phyloP scores from a whole-genome alignment of 805 yeast genomes.

The Metschnikowia sp. region DNA sequence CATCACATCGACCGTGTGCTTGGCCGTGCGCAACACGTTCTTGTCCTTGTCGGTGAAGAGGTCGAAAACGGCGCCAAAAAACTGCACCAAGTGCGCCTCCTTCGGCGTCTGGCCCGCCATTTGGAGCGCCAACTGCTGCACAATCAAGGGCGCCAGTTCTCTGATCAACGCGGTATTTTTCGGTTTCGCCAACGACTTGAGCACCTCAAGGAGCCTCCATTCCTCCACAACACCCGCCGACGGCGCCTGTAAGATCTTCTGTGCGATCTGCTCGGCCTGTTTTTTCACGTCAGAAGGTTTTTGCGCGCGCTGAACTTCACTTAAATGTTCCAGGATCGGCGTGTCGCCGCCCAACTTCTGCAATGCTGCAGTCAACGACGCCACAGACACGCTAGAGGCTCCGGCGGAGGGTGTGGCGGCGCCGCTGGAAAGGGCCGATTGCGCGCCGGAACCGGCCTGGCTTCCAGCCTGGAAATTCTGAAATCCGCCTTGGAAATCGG shows the following conservation, averaged over 20 bases:
- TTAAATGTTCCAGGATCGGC: slow-evolving; percentile 63
- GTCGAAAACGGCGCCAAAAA: slow-evolving; percentile 65
- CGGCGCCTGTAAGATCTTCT: slow-evolving; percentile 42
- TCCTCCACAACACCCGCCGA: slow-evolving; percentile 45
- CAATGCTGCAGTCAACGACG: slow-evolving; percentile 70
- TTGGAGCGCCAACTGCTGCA: slow-evolving; percentile 55
- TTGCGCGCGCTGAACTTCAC: slow-evolving; percentile 47
- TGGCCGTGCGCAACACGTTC: slow-evolving; percentile 83
- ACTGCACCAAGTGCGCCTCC: slow-evolving; percentile 68
- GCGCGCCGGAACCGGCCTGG: slow-evolving; percentile 11
- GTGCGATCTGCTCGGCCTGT: slow-evolving; percentile 53
- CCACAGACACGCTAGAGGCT: slow-evolving; percentile 66
- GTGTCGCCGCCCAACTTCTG: slow-evolving; percentile 54
- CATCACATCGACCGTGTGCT: slow-evolving; percentile 66
- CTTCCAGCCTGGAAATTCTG: slow-evolving; percentile 8
- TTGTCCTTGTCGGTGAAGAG: slow-evolving; percentile 82
- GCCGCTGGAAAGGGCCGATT: slow-evolving; percentile 29
- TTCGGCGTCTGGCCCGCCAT: slow-evolving; percentile 67
- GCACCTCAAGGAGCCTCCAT: slow-evolving; percentile 63
- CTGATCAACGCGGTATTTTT: slow-evolving; percentile 72
- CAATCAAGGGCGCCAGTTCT: slow-evolving; percentile 69
- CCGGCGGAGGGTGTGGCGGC: slow-evolving; percentile 33
- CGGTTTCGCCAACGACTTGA: slow-evolving; percentile 65
- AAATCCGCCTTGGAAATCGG: slow-evolving; percentile 11
- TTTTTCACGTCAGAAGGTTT: slow-evolving; percentile 53